Base-by-base conservation (phyloP, 2,329 filamentous ascomycete genomes). In the Phaeoacremonium minimum region DNA sequence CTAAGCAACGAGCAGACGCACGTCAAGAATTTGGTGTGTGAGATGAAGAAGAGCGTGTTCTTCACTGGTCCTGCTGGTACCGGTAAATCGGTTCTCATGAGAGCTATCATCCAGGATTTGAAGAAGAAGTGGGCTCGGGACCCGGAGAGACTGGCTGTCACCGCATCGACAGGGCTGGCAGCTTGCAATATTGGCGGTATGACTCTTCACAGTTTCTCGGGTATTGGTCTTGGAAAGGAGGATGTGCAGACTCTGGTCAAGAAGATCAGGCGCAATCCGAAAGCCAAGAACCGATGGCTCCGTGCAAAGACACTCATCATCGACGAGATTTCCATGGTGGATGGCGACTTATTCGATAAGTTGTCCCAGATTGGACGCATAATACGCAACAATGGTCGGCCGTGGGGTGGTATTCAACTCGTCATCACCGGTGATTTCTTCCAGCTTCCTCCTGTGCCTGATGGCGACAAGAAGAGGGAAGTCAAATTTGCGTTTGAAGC, bases 281-380 rank as follows among this genome's bases (percentile, higher is more conserved):
- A 96, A 57, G 88, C 89, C 15, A 91, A 86, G 56, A 84, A 80
- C 45, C 78, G 91, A 28, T 98, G 94, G 94, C 65, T 94, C 46
- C 79, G 81, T 38, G 95, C 89, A 1, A 95, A 90, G 53, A 80
- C 88, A 11, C 74, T 98, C 16, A 75, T 98, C 47, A 78, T 98
- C 50, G 93, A 98, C 60, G 93, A 98, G 57, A 83, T 98, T 4
- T 97, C 93, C 11, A 98, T 98, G 94, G 90, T 98, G 5, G 93
- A 98, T 51, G 93, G 88, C 2, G 90, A 96, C 20, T 71, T 98
- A 0, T 98, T 97, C 48, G 93, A 98, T 66, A 98, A 98, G 60
- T 74, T 98, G 14, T 89, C 94, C 43, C 78, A 85, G 42, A 85
- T 98, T 47, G 91, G 90, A 12, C 78, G 91, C 38, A 79, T 73